Base-by-base conservation (phyloP, 208 protist species). In the Porcisia hertigi region DNA sequence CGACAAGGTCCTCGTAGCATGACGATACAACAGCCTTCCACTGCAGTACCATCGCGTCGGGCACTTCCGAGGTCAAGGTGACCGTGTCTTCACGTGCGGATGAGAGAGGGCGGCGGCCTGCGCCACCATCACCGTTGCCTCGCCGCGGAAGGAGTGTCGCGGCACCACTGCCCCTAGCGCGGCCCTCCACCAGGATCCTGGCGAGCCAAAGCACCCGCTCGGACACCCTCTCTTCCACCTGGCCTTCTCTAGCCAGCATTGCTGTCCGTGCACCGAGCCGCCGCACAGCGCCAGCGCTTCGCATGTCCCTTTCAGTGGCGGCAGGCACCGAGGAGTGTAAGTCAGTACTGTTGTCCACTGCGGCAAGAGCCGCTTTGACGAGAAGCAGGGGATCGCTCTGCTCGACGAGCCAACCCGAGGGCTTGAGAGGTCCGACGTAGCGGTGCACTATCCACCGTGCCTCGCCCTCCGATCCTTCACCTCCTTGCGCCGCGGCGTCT, bases 151-250 rank as follows among this genome's bases (percentile, higher is more conserved):
- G 64, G 14, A 64, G 23, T 6, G 63, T 1, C 14, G 43, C 39
- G 30, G 60, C 66, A 23, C 54, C 41, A 36, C 18, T 25, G 12
- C 23, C 2, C 7, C n/a, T 20, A 30, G 30, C 25, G 18, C 72
- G 78, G 4, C 78, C 78, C 36, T 82, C 78, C 8, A 82, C 72
- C n/a, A 82, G 58, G 41, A 82, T 58, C 2, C 54, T 65, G 36
- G 75, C 43, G 53, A 82, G 69, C 78, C 78, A 82, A 23, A 34
- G 30, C 25, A 82, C 43, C 34, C 78, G 78, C 16, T 55, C 25
- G 23, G 57, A 62, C 1, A 77, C 39, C 36, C 34, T 43, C 41
- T 66, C 78, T 18, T 82, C 78, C 36, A 82, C 65, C 18, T 75
- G 78, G 1, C 72, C 78, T 53, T 82, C 78, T 1, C 78, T 57